Percentiles rank a stretch among this genome's conserved stretches.
Conservation (phyloP, 305 asterid species). For the Solanum aculeatissimum region DNA sequence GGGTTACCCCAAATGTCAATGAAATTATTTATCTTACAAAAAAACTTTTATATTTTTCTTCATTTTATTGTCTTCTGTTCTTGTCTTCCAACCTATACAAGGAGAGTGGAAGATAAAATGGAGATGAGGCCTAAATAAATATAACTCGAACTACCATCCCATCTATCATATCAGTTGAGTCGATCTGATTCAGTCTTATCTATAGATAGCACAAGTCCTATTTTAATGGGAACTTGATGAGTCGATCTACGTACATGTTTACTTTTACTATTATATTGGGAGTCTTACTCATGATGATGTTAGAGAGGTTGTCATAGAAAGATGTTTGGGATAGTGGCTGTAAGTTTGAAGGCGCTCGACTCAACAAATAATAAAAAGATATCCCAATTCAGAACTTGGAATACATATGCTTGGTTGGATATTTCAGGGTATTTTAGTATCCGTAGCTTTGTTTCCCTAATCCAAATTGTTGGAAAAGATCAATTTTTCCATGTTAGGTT, state of each 20-base stretch:
- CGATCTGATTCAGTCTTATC: background rate
- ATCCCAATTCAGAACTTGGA: background rate
- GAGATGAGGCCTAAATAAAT: background rate
- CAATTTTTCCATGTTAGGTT: background rate
- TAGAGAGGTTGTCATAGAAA: background rate
- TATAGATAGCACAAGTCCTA: background rate
- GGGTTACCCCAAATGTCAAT: background rate
- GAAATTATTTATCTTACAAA: background rate
- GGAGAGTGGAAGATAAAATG: background rate
- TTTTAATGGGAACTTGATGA: background rate
- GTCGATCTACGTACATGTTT: background rate
- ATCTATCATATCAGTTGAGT: background rate
- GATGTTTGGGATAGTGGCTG: background rate
- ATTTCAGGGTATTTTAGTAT: background rate
- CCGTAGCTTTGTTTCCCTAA: background rate
- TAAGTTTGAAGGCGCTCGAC: background rate
- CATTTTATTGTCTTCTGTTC: background rate
- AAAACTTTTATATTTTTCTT: background rate
- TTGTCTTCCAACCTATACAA: background rate
- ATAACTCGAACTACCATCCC: background rate
- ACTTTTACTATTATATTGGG: background rate
- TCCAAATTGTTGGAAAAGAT: background rate
- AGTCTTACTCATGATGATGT: background rate
- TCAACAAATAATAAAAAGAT: background rate
- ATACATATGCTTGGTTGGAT: background rate